phyloP scores from a whole-genome alignment of 305 asterid species.

The Solanum aculeatissimum region DNA sequence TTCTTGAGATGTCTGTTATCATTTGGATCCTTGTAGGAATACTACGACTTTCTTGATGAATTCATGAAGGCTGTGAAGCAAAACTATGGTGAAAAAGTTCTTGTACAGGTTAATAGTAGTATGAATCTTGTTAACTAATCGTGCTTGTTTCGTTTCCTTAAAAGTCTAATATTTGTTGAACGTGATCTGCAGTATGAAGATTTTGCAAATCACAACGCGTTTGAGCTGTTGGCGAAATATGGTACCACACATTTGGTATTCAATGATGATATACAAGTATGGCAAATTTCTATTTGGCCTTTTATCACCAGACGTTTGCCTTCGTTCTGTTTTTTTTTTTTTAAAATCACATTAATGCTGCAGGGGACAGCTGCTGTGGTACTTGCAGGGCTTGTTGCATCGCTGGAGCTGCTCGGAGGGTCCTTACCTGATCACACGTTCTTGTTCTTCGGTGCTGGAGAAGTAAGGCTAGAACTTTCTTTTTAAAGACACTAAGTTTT shows the following conservation, averaged over 20 bases:
- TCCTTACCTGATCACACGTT: slow-evolving; percentile 68
- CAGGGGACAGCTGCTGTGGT: slow-evolving; percentile 93
- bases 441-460: slow-evolving; percentile 95
- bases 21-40: slow-evolving; percentile 36
- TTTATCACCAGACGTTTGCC: not conserved
- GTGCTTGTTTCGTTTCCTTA: too few species aligned
- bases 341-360: slow-evolving; percentile 5
- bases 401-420: slow-evolving; percentile 71
- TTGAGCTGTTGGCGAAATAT: slow-evolving; percentile 73
- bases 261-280: slow-evolving; percentile 84
- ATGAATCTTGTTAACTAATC: not conserved
- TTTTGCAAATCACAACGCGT: slow-evolving; percentile 87
- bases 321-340: not conserved
- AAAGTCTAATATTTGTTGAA: not conserved
- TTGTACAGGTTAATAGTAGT: slow-evolving; percentile 53
- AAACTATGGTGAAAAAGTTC: slow-evolving; percentile 69
- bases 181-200: slow-evolving; percentile 62
- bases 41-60: slow-evolving; percentile 59
- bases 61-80: slow-evolving; percentile 80
- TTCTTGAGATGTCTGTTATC: not conserved
- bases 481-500: not conserved
- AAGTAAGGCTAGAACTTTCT: slow-evolving; percentile 24
- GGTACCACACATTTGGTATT: slow-evolving; percentile 79
- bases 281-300: not conserved
- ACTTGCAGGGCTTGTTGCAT: slow-evolving; percentile 76